phyloP scores from a whole-genome alignment of 2,329 filamentous ascomycete species.

The Helotiales sp. region DNA sequence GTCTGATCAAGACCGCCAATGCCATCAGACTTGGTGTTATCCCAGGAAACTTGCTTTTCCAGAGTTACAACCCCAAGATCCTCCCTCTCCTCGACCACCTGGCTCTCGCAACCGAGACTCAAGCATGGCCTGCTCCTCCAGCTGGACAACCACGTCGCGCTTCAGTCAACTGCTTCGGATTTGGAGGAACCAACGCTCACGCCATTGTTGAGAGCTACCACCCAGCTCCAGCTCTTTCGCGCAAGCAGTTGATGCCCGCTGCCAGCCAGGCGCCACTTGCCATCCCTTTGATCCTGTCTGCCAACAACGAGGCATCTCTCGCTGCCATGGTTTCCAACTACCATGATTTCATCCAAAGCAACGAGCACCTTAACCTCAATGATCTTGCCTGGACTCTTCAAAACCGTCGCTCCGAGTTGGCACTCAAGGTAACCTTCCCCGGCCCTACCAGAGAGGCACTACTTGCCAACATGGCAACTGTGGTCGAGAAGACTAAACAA shows the following conservation, averaged over 20 bases:
- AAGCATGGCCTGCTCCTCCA: conserved; percentile 29
- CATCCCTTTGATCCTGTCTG: conserved; percentile 19
- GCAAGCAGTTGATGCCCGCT: conserved; percentile 15
- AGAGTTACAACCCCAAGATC: conserved; percentile 34
- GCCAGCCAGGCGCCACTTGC: conserved; percentile 12
- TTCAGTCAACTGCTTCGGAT: conserved; percentile 40
- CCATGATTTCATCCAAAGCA: conserved; percentile 15
- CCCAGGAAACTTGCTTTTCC: conserved; percentile 35
- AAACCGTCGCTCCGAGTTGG: conserved; percentile 19
- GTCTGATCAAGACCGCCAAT: conserved; percentile 36
- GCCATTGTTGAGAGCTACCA: conserved; percentile 43
- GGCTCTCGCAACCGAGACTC: conserved; percentile 18
- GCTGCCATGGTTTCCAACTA: conserved; percentile 20
- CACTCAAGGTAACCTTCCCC: conserved; percentile 15
- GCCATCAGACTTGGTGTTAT: conserved; percentile 44
- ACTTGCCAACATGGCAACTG: conserved; percentile 30
- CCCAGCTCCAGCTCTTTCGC: conserved; percentile 63
- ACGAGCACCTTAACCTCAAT: conserved; percentile 19
- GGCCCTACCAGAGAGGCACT: conserved; percentile 18
- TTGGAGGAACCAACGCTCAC: conserved; percentile 38
- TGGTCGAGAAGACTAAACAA: conserved; percentile 25
- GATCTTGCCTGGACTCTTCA: conserved; percentile 23
- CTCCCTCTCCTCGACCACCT: conserved; percentile 28
- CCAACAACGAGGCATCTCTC: conserved; percentile 21
- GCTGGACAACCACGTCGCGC: conserved; percentile 27